These are phyloP conservation scores for Metschnikowia santaceciliae DNA, from an alignment of 805 yeast genomes.

Conservation along the genomic window DNA sequence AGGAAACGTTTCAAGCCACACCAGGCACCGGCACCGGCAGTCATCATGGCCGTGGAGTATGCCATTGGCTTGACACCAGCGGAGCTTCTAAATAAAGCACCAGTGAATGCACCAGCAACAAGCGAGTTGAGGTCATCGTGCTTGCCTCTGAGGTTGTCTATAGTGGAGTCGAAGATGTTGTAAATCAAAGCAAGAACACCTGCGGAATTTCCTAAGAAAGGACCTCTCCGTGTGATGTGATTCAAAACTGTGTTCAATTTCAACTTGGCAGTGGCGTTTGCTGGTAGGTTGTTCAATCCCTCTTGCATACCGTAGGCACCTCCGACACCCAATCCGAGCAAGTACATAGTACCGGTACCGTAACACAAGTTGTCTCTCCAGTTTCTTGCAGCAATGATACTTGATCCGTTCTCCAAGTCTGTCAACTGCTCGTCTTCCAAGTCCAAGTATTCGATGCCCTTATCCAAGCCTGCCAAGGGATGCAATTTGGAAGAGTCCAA, in stretches of 20 bases:
- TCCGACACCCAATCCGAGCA: conserved; percentile 82
- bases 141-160: conserved; percentile 79
- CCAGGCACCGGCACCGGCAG: conserved; percentile 93
- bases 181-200: conserved; percentile 91
- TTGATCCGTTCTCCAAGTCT: conserved; percentile 81
- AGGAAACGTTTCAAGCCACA: conserved; percentile 63
- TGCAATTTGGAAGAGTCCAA: conserved; percentile 74
- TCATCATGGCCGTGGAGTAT: conserved; percentile 76
- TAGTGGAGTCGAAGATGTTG: conserved; percentile 74
- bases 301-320: conserved; percentile 86
- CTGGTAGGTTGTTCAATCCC: conserved; percentile 76
- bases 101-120: conserved; percentile 86
- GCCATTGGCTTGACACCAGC: conserved; percentile 87
- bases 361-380: conserved; percentile 97
- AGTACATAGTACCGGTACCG: conserved; percentile 93
- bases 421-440: conserved; percentile 75
- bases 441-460: conserved; percentile 85
- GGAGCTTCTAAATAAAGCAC: conserved; percentile 84
- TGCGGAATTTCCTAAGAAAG: conserved; percentile 90
- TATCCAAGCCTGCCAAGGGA: conserved; percentile 89
- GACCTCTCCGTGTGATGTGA: conserved; percentile 92
- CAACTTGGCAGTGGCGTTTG: conserved; percentile 71
- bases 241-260: conserved; percentile 86
- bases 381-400: conserved; percentile 91
- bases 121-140: conserved; percentile 85